Base-by-base conservation (phyloP, 2,329 filamentous ascomycete genomes). In the Cordyceps cicadae region DNA sequence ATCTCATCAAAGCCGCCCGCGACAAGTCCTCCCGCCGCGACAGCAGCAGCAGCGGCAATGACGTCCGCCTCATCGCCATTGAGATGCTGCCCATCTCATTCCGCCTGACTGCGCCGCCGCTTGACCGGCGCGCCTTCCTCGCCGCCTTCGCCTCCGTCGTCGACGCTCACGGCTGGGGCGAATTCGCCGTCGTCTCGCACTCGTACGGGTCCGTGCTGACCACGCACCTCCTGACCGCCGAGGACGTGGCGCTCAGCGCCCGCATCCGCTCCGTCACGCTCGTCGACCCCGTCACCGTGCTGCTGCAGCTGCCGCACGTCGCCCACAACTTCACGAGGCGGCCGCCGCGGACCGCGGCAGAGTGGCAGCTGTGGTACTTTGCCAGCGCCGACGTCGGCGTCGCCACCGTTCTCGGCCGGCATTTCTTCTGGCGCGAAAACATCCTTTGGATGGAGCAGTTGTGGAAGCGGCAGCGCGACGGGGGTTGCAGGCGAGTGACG, bases 361-460 rank as follows among this genome's bases (percentile, higher is more conserved):
- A 90, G 70, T 86, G 83, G 75, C 81, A 87, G 68, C 74, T 90
- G 15, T 87, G 83, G 77, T 90, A 87, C 66, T 89, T 89, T 68
- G 87, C 84, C 6, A 83, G 80, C 50, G 86, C 80, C 59, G 87
- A 90, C 65, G 82, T 85, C 32, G 85, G 85, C 2, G 84, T 88
- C 2, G 81, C 87, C 11, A 80, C 87, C 60, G 84, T 82, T 11
- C 74, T 90, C 1, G 82, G 80, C 0, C 75, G 87, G 3, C 80
- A 86, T 66, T 89, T 90, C 72, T 89, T 88, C 72, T 90, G 87
- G 88, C 78, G 78, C 29, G 80, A 89, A 65, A 89, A 87, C 64
- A 83, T 88, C 45, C 72, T 88, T 8, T 90, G 87, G 87, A 84
- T 83, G 65, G 84, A 89, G 53, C 84, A 88, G 63, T 70, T 89